Evolutionary conservation across 352 stramenopile species (phyloP).

Genomic region (Halophytophthora polymorphica): DNA sequence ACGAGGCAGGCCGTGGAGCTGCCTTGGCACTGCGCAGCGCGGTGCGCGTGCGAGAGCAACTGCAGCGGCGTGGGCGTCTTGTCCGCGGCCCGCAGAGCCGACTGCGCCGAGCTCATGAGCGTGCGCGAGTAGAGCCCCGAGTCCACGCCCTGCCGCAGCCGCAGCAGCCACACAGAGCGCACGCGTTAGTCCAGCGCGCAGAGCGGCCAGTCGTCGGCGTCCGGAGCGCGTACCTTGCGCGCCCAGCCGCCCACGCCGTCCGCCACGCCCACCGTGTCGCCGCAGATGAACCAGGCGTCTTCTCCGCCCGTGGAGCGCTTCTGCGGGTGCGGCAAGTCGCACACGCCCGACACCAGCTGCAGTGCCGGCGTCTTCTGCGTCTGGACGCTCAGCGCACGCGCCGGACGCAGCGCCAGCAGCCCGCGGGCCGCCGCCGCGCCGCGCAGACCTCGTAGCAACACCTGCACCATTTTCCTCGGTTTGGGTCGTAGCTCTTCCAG

Average conservation of each 20-base stretch:
- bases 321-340: slow-evolving; percentile 76
- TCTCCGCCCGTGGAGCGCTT: slow-evolving; percentile 82
- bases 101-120: slow-evolving; percentile 62
- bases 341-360: slow-evolving; percentile 62
- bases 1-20: slow-evolving; percentile 86
- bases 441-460: slow-evolving; percentile 1
- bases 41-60: slow-evolving; percentile 66
- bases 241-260: slow-evolving; percentile 87
- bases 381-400: slow-evolving; percentile 15
- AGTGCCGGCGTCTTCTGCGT: slow-evolving; percentile 24
- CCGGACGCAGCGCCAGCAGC: not conserved
- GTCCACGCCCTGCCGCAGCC: slow-evolving; percentile 61
- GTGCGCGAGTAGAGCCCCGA: slow-evolving; percentile 85
- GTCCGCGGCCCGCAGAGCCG: slow-evolving; percentile 13
- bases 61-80: slow-evolving; percentile 54
- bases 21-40: slow-evolving; percentile 64
- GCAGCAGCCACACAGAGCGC: not conserved
- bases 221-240: slow-evolving; percentile 45
- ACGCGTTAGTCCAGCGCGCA: not conserved
- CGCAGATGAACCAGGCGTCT: slow-evolving; percentile 82
- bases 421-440: not conserved
- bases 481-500: slow-evolving; percentile 1
- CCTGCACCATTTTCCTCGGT: not conserved
- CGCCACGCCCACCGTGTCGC: slow-evolving; percentile 76
- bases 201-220: too few relatives aligned